Percentiles rank a stretch among this genome's conserved stretches.
phyloP scores from a whole-genome alignment of 2,329 filamentous ascomycete genomes.

The Fragosphaeria purpurea region DNA sequence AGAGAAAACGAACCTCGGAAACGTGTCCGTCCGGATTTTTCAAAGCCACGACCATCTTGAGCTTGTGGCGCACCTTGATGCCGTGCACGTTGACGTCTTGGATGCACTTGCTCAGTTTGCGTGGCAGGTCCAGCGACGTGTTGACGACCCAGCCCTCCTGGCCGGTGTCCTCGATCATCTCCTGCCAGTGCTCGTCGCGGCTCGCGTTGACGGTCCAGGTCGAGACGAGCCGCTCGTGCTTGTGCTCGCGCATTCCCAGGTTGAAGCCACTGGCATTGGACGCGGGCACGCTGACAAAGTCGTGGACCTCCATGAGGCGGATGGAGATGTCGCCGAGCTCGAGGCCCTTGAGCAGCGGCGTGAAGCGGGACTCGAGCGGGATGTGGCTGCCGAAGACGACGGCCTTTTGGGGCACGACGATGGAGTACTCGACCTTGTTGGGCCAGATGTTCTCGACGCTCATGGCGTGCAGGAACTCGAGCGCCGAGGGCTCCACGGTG shows the following conservation, averaged over 20 bases:
- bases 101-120: conserved; percentile 69
- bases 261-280: conserved; percentile 37
- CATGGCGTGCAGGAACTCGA: conserved; percentile 80
- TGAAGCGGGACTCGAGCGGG: conserved; percentile 74
- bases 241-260: conserved; percentile 45
- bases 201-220: conserved; percentile 46
- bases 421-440: conserved; percentile 93
- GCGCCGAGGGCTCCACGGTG: conserved; percentile 63
- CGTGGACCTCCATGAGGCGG: conserved; percentile 70
- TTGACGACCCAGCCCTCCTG: conserved; percentile 56
- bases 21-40: conserved; percentile 92
- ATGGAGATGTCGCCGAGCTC: conserved; percentile 74
- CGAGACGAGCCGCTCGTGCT: conserved; percentile 53
- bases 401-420: conserved; percentile 86
- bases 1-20: conserved; percentile 46
- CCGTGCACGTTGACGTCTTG: conserved; percentile 83
- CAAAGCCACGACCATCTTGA: conserved; percentile 82
- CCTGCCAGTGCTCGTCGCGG: conserved; percentile 55
- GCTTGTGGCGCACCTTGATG: conserved; percentile 86
- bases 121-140: conserved; percentile 62
- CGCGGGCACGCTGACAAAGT: conserved; percentile 31
- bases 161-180: conserved; percentile 57
- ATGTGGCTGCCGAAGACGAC: conserved; percentile 87
- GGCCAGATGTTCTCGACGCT: conserved; percentile 96
- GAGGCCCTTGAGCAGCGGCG: conserved; percentile 80